Evolutionary conservation across 1,139 yeast genomes (phyloP).

Genomic region (Hyphopichia khmerensis): DNA sequence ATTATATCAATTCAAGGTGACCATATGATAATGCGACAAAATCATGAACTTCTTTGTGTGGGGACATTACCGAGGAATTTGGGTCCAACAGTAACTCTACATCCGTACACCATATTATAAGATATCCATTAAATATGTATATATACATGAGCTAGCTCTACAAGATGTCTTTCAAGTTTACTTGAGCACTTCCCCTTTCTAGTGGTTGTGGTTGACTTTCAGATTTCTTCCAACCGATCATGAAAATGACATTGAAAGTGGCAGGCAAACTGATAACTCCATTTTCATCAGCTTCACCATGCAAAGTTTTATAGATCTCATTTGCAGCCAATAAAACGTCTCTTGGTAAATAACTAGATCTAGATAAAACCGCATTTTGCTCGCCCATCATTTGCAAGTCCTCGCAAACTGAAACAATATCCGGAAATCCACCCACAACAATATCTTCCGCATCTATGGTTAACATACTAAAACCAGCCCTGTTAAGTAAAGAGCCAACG

Average conservation of each 20-base stretch:
- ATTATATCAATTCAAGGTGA: neutral
- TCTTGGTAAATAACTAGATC: conserved; percentile 56
- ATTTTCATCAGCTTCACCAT: conserved; percentile 58
- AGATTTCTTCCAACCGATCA: conserved; percentile 89
- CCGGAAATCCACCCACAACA: conserved; percentile 77
- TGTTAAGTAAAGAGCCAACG: conserved; percentile 67
- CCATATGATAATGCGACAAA: neutral
- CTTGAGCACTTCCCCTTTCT: conserved; percentile 67
- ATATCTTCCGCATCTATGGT: conserved; percentile 87
- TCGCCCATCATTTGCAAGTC: conserved; percentile 87
- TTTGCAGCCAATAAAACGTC: conserved; percentile 75
- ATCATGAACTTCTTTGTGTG: neutral
- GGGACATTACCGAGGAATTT: conserved; percentile 1
- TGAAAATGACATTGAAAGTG: conserved; percentile 72
- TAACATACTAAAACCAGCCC: conserved; percentile 75
- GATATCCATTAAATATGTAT: neutral
- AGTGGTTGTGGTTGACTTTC: conserved; percentile 69
- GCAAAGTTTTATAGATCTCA: conserved; percentile 69
- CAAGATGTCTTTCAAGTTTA: conserved; percentile 64
- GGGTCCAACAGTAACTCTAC: no score
- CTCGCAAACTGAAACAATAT: conserved; percentile 60
- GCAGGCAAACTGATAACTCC: conserved; percentile 51
- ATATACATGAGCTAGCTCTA: conserved; percentile 7
- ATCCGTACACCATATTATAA: neutral
- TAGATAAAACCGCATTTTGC: conserved; percentile 63